A percentile compares a stretch with the other conserved stretches of the same genome.
Conservation (phyloP, 2,329 filamentous ascomycete genomes). For the Aspergillus japonicus region DNA sequence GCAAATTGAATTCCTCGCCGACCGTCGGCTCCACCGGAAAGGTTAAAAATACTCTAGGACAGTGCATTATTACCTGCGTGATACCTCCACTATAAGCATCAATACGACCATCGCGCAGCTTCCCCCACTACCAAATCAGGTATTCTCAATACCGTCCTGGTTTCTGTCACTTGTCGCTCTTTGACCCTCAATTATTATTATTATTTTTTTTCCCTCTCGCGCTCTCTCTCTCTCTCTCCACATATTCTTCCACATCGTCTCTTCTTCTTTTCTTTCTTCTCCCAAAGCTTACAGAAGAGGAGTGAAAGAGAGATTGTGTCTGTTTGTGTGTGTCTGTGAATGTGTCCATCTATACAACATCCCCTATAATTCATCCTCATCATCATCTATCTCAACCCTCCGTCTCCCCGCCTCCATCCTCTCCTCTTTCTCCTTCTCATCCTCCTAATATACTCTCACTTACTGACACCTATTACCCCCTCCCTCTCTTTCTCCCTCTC, state of each 20-base stretch:
- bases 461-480: background rate
- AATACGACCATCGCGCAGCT: background rate
- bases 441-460: background rate
- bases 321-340: background rate
- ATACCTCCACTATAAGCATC: background rate
- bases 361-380: background rate
- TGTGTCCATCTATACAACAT: conserved; percentile 13
- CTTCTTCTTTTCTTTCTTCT: background rate
- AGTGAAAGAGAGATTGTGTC: background rate
- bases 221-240: no score
- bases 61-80: background rate
- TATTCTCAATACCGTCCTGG: background rate
- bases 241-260: background rate
- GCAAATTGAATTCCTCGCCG: background rate
- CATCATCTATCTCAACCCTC: background rate
- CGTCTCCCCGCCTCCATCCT: background rate
- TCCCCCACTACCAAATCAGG: background rate
- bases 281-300: background rate
- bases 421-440: conserved; percentile 1
- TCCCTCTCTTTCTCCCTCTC: no score
- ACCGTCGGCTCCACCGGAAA: background rate
- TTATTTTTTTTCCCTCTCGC: background rate
- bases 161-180: conserved; percentile 1
- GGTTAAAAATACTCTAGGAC: background rate
- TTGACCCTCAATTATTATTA: background rate